A percentile compares a stretch with the other conserved stretches of the same genome.
phyloP scores from a whole-genome alignment of 352 stramenopile genomes.

The Globisporangium spiculum region DNA sequence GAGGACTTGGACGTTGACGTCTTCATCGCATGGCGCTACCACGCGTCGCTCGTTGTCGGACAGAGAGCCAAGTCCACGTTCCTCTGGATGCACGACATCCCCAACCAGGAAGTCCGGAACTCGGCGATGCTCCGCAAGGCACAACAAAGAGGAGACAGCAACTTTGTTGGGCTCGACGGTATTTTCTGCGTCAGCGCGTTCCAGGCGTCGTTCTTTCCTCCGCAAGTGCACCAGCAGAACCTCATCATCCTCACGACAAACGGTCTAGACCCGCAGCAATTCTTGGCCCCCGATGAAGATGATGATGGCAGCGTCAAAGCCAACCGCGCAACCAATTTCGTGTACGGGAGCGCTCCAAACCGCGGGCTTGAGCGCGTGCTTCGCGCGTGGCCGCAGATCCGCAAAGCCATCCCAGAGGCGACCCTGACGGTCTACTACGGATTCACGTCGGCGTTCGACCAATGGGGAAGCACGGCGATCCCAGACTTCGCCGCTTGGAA shows the following conservation, averaged over 20 bases:
- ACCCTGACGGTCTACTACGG: slow-evolving; percentile 88
- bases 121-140: slow-evolving; percentile 29
- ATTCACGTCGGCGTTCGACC: slow-evolving; percentile 75
- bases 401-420: slow-evolving; percentile 42
- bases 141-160: neutral
- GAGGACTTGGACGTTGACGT: slow-evolving; percentile 63
- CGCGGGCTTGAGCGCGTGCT: slow-evolving; percentile 75
- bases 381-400: slow-evolving; percentile 69
- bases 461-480: slow-evolving; percentile 47
- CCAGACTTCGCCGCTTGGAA: slow-evolving; percentile 65
- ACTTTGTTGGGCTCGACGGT: slow-evolving; percentile 29
- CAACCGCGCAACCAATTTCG: slow-evolving; percentile 65
- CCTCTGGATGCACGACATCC: slow-evolving; percentile 88
- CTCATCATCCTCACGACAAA: slow-evolving; percentile 63
- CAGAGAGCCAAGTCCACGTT: slow-evolving; percentile 30
- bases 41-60: slow-evolving; percentile 73
- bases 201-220: slow-evolving; percentile 59
- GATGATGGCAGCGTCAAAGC: slow-evolving; percentile 38
- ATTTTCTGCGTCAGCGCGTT: slow-evolving; percentile 85
- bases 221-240: slow-evolving; percentile 32
- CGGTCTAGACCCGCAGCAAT: slow-evolving; percentile 64
- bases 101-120: slow-evolving; percentile 26
- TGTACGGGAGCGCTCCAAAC: slow-evolving; percentile 85
- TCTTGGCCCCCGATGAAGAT: slow-evolving; percentile 32
- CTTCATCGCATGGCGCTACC: slow-evolving; percentile 91